phyloP scores from a whole-genome alignment of 2,329 filamentous ascomycete genomes.

The Furcasterigmium sp. region DNA sequence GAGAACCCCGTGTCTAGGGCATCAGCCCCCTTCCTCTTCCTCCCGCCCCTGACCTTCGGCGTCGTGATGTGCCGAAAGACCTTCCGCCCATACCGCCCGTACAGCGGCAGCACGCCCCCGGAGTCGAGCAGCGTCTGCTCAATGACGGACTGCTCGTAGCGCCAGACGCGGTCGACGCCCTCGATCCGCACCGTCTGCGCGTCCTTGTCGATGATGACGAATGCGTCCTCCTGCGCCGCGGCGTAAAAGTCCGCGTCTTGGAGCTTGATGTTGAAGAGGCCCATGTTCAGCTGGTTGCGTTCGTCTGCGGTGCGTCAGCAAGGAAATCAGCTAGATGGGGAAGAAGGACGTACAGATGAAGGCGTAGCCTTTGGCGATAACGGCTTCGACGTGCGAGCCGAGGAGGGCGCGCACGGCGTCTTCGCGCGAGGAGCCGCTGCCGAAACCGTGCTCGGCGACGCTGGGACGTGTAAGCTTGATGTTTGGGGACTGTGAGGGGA shows the following conservation, averaged over 20 bases:
- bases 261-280: slow-evolving; percentile 9
- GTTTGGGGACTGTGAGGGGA: background rate
- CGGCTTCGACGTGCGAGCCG: slow-evolving; percentile 8
- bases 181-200: slow-evolving; percentile 8
- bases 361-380: slow-evolving; percentile 12
- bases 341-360: slow-evolving; percentile 9
- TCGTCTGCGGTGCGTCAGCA: slow-evolving; percentile 5
- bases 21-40: slow-evolving; percentile 1
- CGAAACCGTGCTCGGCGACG: slow-evolving; percentile 7
- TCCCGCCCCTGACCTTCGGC: slow-evolving; percentile 1
- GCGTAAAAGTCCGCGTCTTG: slow-evolving; percentile 8
- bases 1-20: background rate
- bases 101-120: slow-evolving; percentile 10
- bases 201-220: slow-evolving; percentile 10
- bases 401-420: slow-evolving; percentile 11
- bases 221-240: slow-evolving; percentile 8
- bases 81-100: slow-evolving; percentile 7
- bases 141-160: slow-evolving; percentile 8
- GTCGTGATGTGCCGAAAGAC: slow-evolving; percentile 10
- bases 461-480: background rate
- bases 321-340: too few species aligned
- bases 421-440: slow-evolving; percentile 10
- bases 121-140: slow-evolving; percentile 11
- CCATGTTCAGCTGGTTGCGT: slow-evolving; percentile 13
- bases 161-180: slow-evolving; percentile 2